These are phyloP conservation scores for Ceratocystis smalleyi DNA, from an alignment of 2,329 filamentous ascomycete genomes.

Conservation along the genomic window DNA sequence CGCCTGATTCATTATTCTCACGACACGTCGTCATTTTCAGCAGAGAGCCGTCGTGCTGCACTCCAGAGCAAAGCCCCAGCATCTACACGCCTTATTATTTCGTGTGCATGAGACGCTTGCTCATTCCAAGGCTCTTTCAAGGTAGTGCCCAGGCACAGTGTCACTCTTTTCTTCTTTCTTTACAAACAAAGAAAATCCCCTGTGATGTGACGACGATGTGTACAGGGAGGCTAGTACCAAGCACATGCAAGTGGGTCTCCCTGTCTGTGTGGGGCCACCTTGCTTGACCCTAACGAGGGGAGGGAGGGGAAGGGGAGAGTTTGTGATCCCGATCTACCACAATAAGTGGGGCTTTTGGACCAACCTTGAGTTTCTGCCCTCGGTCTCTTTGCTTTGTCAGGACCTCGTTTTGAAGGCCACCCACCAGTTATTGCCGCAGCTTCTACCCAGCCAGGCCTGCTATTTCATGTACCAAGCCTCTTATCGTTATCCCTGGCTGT, in stretches of 20 bases:
- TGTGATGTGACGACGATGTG: conserved; percentile 6
- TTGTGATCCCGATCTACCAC: conserved; percentile 2
- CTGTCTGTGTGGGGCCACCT: background rate
- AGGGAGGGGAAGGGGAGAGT: too few relatives aligned
- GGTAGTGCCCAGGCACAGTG: background rate
- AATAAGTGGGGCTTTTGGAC: background rate
- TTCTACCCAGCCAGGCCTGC: too few relatives aligned
- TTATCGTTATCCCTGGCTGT: too few relatives aligned
- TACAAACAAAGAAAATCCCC: background rate
- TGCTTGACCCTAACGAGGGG: background rate
- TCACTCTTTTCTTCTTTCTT: background rate
- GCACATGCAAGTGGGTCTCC: background rate
- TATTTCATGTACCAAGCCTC: too few relatives aligned
- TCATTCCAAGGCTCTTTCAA: background rate
- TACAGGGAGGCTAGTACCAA: background rate
- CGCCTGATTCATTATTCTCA: background rate
- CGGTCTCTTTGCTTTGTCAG: background rate
- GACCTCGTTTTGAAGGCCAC: background rate
- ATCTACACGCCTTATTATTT: too few relatives aligned
- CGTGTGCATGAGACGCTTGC: too few relatives aligned
- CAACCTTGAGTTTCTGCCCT: background rate
- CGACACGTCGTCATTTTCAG: background rate
- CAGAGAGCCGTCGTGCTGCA: background rate
- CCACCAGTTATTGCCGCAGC: background rate
- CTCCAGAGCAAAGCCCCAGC: too few relatives aligned